Base-by-base conservation (phyloP, 805 yeast species). In the Saitoella complicata region DNA sequence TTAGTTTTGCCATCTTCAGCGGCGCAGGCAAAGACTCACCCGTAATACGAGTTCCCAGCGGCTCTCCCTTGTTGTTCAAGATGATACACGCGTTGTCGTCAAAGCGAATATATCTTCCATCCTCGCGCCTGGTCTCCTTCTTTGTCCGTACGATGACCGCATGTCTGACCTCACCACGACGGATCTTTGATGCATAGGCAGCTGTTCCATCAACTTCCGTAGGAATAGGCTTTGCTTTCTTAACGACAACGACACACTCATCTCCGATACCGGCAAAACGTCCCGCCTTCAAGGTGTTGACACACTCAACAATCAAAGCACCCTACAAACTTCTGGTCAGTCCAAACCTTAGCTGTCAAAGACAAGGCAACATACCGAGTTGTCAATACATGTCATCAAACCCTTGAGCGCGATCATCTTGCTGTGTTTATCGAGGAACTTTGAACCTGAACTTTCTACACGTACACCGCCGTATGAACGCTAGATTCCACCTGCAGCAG, bases 1-100 rank as follows among this genome's bases (percentile, higher is more conserved):
- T 10, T 11, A 8, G 13, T 5, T 11, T 11, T 8, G 10, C n/a
- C n/a, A 33, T 33, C 10, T n/a, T n/a, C 11, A n/a, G 11, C 37
- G 82, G 21, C 21, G 21, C 21, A 21, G 21, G 21, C 21, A 21
- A 21, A 21, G 21, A 21, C 21, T 21, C 91, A 37, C 87, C 77
- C 32, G 81, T 71, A 49, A 91, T 83, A 72, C 97, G 81, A 30
- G 95, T 81, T 11, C 97, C 98, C 43, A 91, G 70, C 7, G 96
- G 95, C 58, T 91, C 98, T 31, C 83, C 80, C 57, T 78, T 81
- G 64, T 88, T 88, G 67, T 91, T 87, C 50, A 88, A 75, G 57
- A 91, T 71, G 33, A 91, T 97, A 66, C 97, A 87, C 1, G 98
- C 98, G 61, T 88, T 91, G 64, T 91, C 98, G 60, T 87, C 95